Conservation (phyloP, 2,329 filamentous ascomycete species). For the Colletotrichum salicis region DNA sequence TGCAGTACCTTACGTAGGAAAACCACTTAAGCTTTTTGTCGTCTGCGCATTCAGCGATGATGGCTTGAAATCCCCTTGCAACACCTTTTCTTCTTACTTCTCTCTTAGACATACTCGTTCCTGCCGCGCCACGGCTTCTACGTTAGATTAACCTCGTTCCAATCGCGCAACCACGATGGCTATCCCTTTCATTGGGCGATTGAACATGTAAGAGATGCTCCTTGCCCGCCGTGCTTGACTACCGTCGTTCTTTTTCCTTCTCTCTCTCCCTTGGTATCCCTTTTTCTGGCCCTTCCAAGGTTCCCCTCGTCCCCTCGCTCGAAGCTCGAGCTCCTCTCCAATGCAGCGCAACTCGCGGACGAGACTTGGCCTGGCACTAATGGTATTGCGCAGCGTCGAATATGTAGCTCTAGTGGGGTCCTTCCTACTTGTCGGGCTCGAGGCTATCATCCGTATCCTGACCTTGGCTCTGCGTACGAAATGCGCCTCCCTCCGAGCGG, state of each 20-base stretch:
- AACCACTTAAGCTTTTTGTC: constrained; percentile 24
- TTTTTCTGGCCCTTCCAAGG: no score
- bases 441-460: constrained; percentile 84
- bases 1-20: background rate
- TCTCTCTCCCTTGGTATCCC: background rate
- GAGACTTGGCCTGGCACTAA: constrained; percentile 23
- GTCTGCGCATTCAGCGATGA: constrained; percentile 16
- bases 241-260: background rate
- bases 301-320: background rate
- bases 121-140: constrained; percentile 20
- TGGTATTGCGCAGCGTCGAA: constrained; percentile 69
- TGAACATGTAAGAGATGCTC: constrained; percentile 58
- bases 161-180: constrained; percentile 53
- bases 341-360: constrained; percentile 17
- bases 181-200: constrained; percentile 63
- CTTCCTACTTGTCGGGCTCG: constrained; percentile 82
- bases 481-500: constrained; percentile 5
- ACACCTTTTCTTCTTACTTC: constrained; percentile 10
- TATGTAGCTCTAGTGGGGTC: constrained; percentile 89
- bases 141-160: constrained; percentile 27
- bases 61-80: constrained; percentile 26
- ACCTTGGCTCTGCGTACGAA: constrained; percentile 86
- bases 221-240: background rate
- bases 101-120: constrained; percentile 29
- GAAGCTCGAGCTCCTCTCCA: constrained; percentile 16